phyloP scores from a whole-genome alignment of 768 basidiomycete species.

The Rossbeevera mucosa region DNA sequence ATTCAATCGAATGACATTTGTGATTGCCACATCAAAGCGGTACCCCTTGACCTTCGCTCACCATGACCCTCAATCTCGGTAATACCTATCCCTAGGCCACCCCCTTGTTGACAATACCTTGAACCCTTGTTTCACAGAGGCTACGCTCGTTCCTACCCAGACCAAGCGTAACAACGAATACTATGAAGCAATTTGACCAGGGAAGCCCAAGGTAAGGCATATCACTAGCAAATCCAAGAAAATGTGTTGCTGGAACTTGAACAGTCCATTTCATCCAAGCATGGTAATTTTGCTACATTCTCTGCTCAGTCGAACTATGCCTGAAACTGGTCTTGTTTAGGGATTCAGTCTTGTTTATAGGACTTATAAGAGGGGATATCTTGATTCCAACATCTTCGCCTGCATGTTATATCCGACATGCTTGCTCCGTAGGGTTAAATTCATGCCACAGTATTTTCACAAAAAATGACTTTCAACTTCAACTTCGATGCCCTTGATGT shows the following conservation, averaged over 20 bases:
- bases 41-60: too few species aligned
- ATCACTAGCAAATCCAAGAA: background rate
- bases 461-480: background rate
- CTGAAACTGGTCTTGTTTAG: background rate
- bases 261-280: background rate
- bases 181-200: background rate
- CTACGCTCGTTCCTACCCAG: too few species aligned
- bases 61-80: too few species aligned
- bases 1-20: too few species aligned
- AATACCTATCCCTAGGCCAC: too few species aligned
- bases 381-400: background rate
- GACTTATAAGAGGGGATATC: background rate
- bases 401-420: background rate
- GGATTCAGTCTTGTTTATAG: background rate
- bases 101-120: too few species aligned
- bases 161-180: too few species aligned
- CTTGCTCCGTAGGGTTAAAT: background rate
- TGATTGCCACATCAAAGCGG: too few species aligned
- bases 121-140: too few species aligned
- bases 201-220: background rate
- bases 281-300: background rate
- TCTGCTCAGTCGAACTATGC: background rate
- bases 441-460: background rate
- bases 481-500: background rate
- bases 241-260: background rate